Base-by-base conservation (phyloP, 805 yeast genomes). In the Candida ipomoeae region DNA sequence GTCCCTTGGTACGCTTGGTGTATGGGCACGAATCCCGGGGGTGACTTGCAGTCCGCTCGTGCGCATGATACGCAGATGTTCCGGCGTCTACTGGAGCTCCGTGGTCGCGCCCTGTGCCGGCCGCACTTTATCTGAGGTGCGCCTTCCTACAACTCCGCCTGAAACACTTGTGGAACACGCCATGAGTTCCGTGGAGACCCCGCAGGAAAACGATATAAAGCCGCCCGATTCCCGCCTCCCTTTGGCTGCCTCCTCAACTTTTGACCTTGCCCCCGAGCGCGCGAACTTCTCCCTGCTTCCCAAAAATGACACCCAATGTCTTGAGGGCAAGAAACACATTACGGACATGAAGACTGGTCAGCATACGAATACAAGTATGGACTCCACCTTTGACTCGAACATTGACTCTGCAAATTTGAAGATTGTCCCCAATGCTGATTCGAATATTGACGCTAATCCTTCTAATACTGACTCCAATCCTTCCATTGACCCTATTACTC, bases 31-130 rank as follows among this genome's bases (percentile, higher is more conserved):
- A 40, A 26, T 15, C 13, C 20, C 33, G 20, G 43, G 43, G 20
- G 33, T 40, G 43, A 23, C 33, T 15, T 20, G 33, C 41, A 21
- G 41, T n/a, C 20, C 18, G 17, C 41, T 39, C 31, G 41, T 39
- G 41, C 41, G 41, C 41, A 39, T 39, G 18, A 21, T 23, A 23
- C 32, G 20, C 43, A 40, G 15, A 21, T 38, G 29, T 14, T 21
- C 41, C 41, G 31, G 5, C 18, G 31, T 21, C 41, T 38, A 21
- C 43, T 40, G 43, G 43, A 23, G 43, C 43, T 40, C 43, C 43
- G 43, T 40, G 34, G 33, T 17, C 43, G 33, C 43, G 34, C 43
- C 43, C 43, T 40, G 43, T 40, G 21, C 43, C 43, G 43, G 43
- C 34, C 43, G 43, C 43, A 40, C 43, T 40, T 40, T 40, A 40